Base-by-base conservation (phyloP, 176 grass and related monocot genomes). In the Panicum miliaceum region DNA sequence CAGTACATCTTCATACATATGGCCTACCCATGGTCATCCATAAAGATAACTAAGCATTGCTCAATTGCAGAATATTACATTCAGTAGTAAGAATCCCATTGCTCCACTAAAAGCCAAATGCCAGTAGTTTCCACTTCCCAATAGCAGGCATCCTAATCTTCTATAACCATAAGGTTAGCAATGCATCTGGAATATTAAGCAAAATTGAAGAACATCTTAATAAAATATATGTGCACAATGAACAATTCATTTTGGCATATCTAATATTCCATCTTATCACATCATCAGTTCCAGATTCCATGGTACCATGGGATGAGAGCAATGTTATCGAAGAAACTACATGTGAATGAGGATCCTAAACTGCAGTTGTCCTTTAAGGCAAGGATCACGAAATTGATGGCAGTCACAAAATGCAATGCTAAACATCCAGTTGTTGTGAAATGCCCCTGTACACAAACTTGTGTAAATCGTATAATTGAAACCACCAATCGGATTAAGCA, bases 231-330 rank as follows among this genome's bases (percentile, higher is more conserved):
- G 5, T 57, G 73, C 8, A 38, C 0, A 15, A 25, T 13, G n/a
- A n/a, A 77, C 22, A 25, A 26, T 34, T 48, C 36, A 50, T 35
- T 48, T 71, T 70, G 23, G 23, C 25, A 27, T 19, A 58, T 40
- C 81, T 41, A 36, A 57, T 3, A 43, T 53, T 14, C 25, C 53
- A 63, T 9, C 0, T 37, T 71, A 11, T 62, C 29, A 79, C 20
- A 14, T 64, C 22, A 42, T 40, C 43, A 64, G 67, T 73, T 86
- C 43, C 38, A 58, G 12, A 69, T 69, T 68, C 36, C 26, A 78
- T 43, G 14, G 5, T 84, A 43, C n/a, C 64, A 57, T 16, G 6
- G 6, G 8, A 42, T 42, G 54, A 43, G 40, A 82, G 40, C 22
- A 62, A 42, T 23, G 25, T 7, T 42, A 51, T 18, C 23, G 67